These are phyloP conservation scores for Chalciporus piperatus DNA, from an alignment of 768 basidiomycete genomes.

Conservation along the genomic window DNA sequence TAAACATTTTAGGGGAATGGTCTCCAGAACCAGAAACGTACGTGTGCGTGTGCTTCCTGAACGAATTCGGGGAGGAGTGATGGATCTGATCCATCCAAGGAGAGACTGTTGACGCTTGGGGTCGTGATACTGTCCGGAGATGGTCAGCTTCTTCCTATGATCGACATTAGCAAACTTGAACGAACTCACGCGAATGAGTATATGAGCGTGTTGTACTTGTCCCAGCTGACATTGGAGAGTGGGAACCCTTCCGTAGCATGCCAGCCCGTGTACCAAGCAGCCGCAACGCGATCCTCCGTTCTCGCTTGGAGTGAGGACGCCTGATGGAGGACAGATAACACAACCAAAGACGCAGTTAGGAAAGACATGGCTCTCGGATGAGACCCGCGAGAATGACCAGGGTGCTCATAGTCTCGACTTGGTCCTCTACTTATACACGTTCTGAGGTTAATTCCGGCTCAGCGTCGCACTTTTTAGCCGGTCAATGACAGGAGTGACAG, in stretches of 20 bases:
- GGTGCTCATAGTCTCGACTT: neutral
- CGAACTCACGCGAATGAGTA: constrained; percentile 59
- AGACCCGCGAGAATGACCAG: neutral
- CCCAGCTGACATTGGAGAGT: constrained; percentile 57
- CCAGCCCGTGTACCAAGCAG: constrained; percentile 69
- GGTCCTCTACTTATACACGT: neutral
- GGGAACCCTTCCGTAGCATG: constrained; percentile 51
- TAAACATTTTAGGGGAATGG: neutral
- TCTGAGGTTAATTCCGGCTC: neutral
- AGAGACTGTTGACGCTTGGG: constrained; percentile 26
- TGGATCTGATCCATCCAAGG: constrained; percentile 40
- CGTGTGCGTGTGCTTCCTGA: constrained; percentile 34
- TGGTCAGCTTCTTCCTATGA: neutral
- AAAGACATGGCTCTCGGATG: neutral
- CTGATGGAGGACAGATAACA: neutral
- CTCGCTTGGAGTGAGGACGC: neutral
- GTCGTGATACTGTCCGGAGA: constrained; percentile 31
- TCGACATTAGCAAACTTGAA: neutral
- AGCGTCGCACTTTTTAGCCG: neutral
- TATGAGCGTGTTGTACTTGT: constrained; percentile 61
- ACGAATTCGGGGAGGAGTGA: constrained; percentile 56
- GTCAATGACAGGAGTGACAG: no score
- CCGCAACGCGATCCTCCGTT: constrained; percentile 33
- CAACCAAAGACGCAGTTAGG: neutral
- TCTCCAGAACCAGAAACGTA: constrained; percentile 14